Conservation (phyloP, 106 monocot species). For the Dactylorhiza incarnata region DNA sequence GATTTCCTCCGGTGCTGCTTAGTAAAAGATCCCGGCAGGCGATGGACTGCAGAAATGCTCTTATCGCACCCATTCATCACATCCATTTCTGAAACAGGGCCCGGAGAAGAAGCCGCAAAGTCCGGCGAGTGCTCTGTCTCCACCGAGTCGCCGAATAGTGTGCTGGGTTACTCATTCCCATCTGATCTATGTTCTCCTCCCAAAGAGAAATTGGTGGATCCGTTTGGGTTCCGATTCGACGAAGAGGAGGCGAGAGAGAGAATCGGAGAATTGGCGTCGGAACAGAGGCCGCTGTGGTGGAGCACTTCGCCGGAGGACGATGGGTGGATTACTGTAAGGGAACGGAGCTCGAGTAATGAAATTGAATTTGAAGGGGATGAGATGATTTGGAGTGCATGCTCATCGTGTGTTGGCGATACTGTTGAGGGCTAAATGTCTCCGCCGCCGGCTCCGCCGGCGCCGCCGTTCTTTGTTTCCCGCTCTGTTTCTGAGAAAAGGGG, state of each 20-base stretch:
- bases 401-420: too few relatives aligned
- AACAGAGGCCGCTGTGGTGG: neutral
- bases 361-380: neutral
- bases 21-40: conserved; percentile 12
- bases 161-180: neutral
- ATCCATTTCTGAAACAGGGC: too few relatives aligned
- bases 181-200: too few relatives aligned
- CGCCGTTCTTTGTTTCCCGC: too few relatives aligned
- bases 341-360: neutral
- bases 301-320: neutral
- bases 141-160: neutral
- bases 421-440: neutral
- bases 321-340: neutral
- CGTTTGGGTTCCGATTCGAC: too few relatives aligned
- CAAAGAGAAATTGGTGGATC: neutral
- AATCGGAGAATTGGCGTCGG: neutral
- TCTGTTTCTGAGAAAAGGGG: too few relatives aligned
- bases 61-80: conserved; percentile 19
- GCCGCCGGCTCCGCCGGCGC: neutral
- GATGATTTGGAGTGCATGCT: too few relatives aligned
- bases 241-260: neutral
- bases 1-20: conserved; percentile 33
- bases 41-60: conserved; percentile 39
- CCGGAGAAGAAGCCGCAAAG: too few relatives aligned
- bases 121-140: neutral